Conservation (phyloP, 495 filamentous ascomycete genomes). For the Hyaloscypha hepaticicola region DNA sequence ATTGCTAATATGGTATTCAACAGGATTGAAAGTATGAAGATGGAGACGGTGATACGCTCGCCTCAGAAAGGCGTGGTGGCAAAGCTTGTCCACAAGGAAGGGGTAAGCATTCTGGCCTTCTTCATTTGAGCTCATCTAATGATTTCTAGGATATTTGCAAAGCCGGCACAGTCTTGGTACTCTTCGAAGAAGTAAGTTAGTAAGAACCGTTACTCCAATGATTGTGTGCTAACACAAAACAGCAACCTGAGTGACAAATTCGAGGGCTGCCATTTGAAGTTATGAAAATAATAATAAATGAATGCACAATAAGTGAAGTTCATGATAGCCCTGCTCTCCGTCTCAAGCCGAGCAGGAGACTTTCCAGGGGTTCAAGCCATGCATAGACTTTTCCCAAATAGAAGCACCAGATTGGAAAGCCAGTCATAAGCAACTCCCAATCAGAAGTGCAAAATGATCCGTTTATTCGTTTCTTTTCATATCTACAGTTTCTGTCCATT, state of each 20-base stretch:
- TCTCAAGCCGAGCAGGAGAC: too few species aligned
- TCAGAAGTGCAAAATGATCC: not conserved
- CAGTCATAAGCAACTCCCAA: not conserved
- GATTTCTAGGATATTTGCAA: slow-evolving; percentile 54
- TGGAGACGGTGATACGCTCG: slow-evolving; percentile 96
- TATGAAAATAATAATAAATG: not conserved
- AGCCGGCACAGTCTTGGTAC: slow-evolving; percentile 52
- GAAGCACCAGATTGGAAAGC: not conserved
- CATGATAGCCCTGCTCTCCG: too few species aligned
- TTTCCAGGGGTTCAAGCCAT: not conserved
- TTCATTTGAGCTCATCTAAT: not conserved
- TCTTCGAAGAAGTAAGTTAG: slow-evolving; percentile 45
- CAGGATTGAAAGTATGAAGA: slow-evolving; percentile 97
- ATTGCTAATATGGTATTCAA: not conserved
- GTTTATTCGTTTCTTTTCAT: not conserved
- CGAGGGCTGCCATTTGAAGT: not conserved
- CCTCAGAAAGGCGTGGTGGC: slow-evolving; percentile 79
- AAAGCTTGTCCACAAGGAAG: slow-evolving; percentile 79
- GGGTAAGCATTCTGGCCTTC: slow-evolving; percentile 57
- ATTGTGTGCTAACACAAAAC: not conserved
- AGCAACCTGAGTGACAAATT: not conserved
- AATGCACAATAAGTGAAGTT: slow-evolving; percentile 6
- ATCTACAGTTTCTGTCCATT: slow-evolving; percentile 56
- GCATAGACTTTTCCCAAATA: not conserved
- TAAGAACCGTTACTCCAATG: not conserved